A percentile compares a stretch with the other conserved stretches of the same genome.
Evolutionary conservation across 345 rosid species (phyloP).

Genomic region (Eucalyptus coolabah): DNA sequence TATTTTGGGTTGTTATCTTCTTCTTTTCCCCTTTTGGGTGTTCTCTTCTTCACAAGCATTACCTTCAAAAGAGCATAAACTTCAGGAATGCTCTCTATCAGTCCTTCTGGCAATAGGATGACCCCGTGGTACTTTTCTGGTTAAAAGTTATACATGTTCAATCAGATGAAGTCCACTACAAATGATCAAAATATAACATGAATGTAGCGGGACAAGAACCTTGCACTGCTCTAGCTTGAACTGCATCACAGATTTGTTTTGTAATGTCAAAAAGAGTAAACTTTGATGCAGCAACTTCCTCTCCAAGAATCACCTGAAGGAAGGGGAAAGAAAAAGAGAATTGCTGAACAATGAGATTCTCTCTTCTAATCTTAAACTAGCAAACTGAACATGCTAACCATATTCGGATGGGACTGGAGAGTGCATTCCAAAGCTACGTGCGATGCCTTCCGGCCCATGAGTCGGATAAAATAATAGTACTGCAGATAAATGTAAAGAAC

Average conservation of each 20-base stretch:
- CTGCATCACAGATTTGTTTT: slow-evolving; percentile 89
- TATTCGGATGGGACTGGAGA: slow-evolving; percentile 95
- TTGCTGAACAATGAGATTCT: not conserved
- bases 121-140: slow-evolving; percentile 94
- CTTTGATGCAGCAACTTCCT: slow-evolving; percentile 98
- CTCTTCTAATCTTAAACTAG: not conserved
- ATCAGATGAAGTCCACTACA: not conserved
- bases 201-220: slow-evolving; percentile 22
- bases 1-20: not conserved
- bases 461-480: slow-evolving; percentile 96
- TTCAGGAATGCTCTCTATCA: slow-evolving; percentile 95
- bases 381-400: slow-evolving; percentile 37
- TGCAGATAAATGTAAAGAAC: slow-evolving; percentile 12
- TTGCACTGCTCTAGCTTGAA: slow-evolving; percentile 84
- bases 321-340: not conserved
- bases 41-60: not conserved
- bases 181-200: not conserved
- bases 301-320: slow-evolving; percentile 81
- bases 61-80: slow-evolving; percentile 93
- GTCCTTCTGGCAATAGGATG: slow-evolving; percentile 95
- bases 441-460: slow-evolving; percentile 95
- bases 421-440: slow-evolving; percentile 98
- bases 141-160: not conserved
- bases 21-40: not conserved
- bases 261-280: slow-evolving; percentile 91